Evolutionary conservation across 805 yeast genomes (phyloP), one percentile per base, ranked within the genome.

Genomic region (Starmerella apis): DNA sequence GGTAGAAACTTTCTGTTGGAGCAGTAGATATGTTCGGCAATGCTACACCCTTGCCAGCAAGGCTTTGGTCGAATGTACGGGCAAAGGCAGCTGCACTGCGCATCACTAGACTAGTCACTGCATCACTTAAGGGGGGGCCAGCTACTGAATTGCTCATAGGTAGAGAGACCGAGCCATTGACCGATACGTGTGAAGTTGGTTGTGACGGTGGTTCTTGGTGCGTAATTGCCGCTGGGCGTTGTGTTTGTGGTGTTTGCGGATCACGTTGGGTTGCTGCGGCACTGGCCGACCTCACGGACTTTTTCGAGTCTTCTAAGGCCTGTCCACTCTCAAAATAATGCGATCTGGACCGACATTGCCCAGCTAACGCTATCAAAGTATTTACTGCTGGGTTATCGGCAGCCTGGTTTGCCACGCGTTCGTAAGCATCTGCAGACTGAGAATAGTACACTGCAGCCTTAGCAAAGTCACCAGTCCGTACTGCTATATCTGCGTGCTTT

Each of bases 401-500:
- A 0, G 67, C 56, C 6, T 46, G 50, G 4, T 28, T 47, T 0
- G 59, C 51, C 2, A 65, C 67, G 28, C 63, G 55, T 6, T 58
- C 57, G 46, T 74, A 66, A 47, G 61, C 49, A 1, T 56, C 59
- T 4, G 72, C 60, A 0, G 78, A 72, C 18, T 66, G 61, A 8
- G 54, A 52, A 56, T 74, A 77, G 9, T 63, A 56, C 3, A 57
- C 51, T 5, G 72, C 64, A 0, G 81, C 77, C 22, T 66, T 66
- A 6, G 60, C 56, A 31, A 67, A 68, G 38, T 76, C 74, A 8
- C 72, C 72, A 41, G 68, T 66, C 27, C 69, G 52, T 1, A 71
- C 68, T 11, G 75, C 70, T 24, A 65, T 61, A 53, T 80, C 83
- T 0, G 83, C 84, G 41, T 66, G 69, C 49, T 73, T 74, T 18